Evolutionary conservation across 148 eudicot species (phyloP), one percentile per base, ranked within the genome.

Genomic region (Nyssa sinensis): DNA sequence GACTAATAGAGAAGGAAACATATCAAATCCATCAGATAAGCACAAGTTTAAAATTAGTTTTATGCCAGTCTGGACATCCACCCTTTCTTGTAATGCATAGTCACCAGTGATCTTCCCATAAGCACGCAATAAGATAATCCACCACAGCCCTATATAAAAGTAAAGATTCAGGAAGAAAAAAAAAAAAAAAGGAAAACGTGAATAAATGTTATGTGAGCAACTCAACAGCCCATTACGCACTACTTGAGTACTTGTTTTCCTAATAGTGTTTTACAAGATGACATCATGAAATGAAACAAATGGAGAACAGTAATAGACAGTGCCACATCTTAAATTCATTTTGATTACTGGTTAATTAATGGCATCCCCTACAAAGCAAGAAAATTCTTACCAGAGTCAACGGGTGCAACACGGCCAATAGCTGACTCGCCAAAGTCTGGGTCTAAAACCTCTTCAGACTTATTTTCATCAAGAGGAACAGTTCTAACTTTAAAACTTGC

Each of bases 71-170:
- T 94, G 98, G 28, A 91, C 93, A 66, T 94, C 98, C 75, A 91
- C 94, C 82, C 97, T 86, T 84, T 94, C 97, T 85, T 94, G 98
- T 66, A 94, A 76, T 24, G 86, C 61, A 69, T 77, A 90, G 76
- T 94, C 98, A 66, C 98, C 98, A 57, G 95, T 94, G 70, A 94
- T 86, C 85, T 90, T 94, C 39, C 93, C 93, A 58, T 94, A 94
- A 29, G 98, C 93, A 74, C 98, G 82, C 80, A 94, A 70, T 71
- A 94, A 78, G 55, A 94, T 86, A 62, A 94, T 94, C 98, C 98
- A 94, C 98, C 98, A 94, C 70, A 94, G 81, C 13, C 98, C 98
- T 94, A 67, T 55, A 74, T 47, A 9, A 79, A 64, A 11, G 35
- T 71, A 10, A 70, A 55, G 31, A 70, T 23, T 55, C 63, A 69